Base-by-base conservation (phyloP, 176 grass and related monocot species). In the Lolium multiflorum region DNA sequence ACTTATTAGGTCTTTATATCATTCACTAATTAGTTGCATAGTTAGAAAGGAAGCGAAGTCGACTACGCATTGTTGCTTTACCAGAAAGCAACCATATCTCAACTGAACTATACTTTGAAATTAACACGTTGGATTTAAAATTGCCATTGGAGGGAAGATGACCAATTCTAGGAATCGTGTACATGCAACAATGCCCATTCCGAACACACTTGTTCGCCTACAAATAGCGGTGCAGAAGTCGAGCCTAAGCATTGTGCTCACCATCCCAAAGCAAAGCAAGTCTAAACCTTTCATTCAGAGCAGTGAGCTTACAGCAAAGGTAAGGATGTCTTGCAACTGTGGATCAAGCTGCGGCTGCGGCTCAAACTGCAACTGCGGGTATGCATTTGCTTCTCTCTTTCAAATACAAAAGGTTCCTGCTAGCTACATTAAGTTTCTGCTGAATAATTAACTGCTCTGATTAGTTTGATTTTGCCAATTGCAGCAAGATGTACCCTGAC, bases 401-500 rank as follows among this genome's bases (percentile, higher is more conserved):
- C 20, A 9, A 52, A 37, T 44, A 35, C 13, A 65, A 4, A 4
- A 16, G 16, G 25, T 66, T 41, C 10, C 20, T 59, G 6, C 5
- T 41, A 78, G 41, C 11, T 35, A 50, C 1, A 1, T 16, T 37
- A 12, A 72, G 41, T 21, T 28, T 4, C 15, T 2, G 4, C 24
- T 56, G 18, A 38, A 38, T 28, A 38, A 39, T 57, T 48, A 11
- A 6, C 49, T 75, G 41, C 3, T 41, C 56, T 84, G 28, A 61
- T 74, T 63, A 28, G 0, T 35, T 66, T 35, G 2, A 73, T 73
- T 60, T 60, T 10, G 17, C 16, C 3, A 20, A 37, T 24, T 79
- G 78, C 82, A 90, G 92, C 12, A 91, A 91, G 89, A 91, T 57
- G 86, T 84, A 91, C 74, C 86, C 80, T 77, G 92, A 94, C 60